These are phyloP conservation scores for Ampelocalamus luodianensis DNA, from an alignment of 176 grass and related monocot species.

Conservation along the genomic window DNA sequence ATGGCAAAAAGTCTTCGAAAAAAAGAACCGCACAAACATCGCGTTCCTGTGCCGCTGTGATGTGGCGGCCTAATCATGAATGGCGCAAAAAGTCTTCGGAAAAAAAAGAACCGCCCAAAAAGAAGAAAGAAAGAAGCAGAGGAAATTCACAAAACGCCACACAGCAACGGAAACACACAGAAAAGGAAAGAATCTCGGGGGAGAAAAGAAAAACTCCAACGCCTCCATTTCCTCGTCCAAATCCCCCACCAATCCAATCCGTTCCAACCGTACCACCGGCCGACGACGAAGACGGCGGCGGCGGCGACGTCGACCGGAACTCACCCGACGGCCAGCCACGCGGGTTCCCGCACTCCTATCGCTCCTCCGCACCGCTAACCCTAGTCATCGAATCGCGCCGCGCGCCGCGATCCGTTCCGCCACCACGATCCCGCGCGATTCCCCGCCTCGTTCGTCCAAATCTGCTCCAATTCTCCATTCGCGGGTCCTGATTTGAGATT, in stretches of 20 bases:
- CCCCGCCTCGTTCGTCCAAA: background rate
- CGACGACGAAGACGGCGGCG: background rate
- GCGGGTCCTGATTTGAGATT: background rate
- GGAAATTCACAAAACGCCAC: background rate
- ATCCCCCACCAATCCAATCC: slow-evolving; percentile 29
- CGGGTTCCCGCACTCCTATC: background rate
- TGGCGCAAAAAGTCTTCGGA: too few species aligned
- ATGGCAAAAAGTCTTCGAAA: background rate
- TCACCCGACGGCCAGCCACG: background rate
- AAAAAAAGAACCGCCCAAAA: too few species aligned
- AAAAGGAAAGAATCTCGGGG: background rate
- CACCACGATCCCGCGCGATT: background rate
- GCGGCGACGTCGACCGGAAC: background rate
- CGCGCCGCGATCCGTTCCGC: slow-evolving; percentile 10
- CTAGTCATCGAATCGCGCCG: slow-evolving; percentile 14
- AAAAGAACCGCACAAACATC: too few species aligned
- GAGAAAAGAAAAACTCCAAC: background rate
- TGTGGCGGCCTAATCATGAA: background rate
- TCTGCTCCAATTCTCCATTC: background rate
- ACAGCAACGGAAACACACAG: background rate
- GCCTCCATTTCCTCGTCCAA: background rate
- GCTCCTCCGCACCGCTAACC: background rate
- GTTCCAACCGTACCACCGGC: background rate
- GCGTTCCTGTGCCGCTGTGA: too few species aligned
- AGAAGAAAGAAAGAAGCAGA: background rate